Evolutionary conservation across 2,329 filamentous ascomycete genomes (phyloP).

Genomic region (Botryosphaeria dothidea): DNA sequence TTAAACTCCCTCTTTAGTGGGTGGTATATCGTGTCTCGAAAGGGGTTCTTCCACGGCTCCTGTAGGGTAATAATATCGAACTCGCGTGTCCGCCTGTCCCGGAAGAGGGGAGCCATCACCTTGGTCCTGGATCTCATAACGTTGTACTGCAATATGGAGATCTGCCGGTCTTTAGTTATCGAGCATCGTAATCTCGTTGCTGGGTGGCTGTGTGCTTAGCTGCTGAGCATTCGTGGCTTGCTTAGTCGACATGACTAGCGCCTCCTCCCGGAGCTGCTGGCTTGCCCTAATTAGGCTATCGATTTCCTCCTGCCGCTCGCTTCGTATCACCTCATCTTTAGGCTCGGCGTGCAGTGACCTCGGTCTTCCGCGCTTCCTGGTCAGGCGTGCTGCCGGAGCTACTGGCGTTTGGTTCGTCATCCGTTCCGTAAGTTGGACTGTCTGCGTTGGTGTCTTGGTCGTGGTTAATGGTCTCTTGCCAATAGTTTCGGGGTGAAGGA

Average conservation of each 20-base stretch:
- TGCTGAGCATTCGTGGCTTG: not conserved
- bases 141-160: slow-evolving; percentile 28
- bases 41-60: slow-evolving; percentile 27
- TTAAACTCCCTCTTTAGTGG: not conserved
- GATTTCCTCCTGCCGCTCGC: not conserved
- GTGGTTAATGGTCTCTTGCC: not conserved
- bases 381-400: not conserved
- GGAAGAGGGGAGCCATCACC: slow-evolving; percentile 27
- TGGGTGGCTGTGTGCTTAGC: not conserved
- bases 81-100: slow-evolving; percentile 24
- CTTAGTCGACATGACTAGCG: not conserved
- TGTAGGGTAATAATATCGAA: slow-evolving; percentile 28
- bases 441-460: slow-evolving; percentile 22
- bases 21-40: slow-evolving; percentile 27
- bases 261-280: not conserved
- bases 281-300: not conserved
- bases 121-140: slow-evolving; percentile 25
- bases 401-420: not conserved
- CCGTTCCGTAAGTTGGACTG: not conserved
- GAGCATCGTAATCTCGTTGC: not conserved
- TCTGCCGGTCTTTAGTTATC: not conserved
- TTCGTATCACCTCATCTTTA: not conserved
- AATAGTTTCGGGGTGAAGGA: not conserved
- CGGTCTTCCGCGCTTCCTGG: not conserved
- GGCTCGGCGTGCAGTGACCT: not conserved